These are phyloP conservation scores for Cercospora nicotianae DNA, from an alignment of 2,329 filamentous ascomycete species.

Conservation along the genomic window DNA sequence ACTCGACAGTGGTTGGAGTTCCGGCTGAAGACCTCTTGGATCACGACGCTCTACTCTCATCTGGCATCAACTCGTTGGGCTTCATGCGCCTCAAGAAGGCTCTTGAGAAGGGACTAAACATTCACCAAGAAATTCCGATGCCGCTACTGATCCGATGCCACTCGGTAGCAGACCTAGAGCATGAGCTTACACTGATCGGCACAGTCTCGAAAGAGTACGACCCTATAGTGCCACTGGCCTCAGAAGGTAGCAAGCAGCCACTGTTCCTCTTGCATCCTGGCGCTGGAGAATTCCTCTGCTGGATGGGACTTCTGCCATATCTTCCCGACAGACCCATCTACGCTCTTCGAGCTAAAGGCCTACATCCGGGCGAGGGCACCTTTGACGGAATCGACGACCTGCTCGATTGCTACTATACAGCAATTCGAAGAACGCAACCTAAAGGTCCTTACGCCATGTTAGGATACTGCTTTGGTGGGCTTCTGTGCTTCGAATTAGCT, in stretches of 20 bases:
- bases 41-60: constrained; percentile 20
- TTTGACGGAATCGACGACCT: constrained; percentile 45
- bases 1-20: constrained; percentile 20
- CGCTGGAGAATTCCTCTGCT: constrained; percentile 44
- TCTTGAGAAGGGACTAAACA: constrained; percentile 24
- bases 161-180: constrained; percentile 22
- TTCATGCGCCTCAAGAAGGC: constrained; percentile 29
- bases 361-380: constrained; percentile 44
- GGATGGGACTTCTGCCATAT: constrained; percentile 41
- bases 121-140: constrained; percentile 25
- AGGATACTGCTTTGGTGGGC: constrained; percentile 54
- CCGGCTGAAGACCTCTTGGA: constrained; percentile 18
- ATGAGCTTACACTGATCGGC: constrained; percentile 23
- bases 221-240: constrained; percentile 37
- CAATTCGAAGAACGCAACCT: constrained; percentile 49
- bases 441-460: constrained; percentile 54
- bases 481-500: constrained; percentile 53
- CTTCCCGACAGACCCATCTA: constrained; percentile 49
- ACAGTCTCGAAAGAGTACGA: constrained; percentile 32
- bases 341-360: constrained; percentile 49
- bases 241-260: constrained; percentile 33
- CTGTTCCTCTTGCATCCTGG: constrained; percentile 44
- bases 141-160: constrained; percentile 25
- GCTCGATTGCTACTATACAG: constrained; percentile 43
- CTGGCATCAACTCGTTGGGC: constrained; percentile 23